A percentile compares a stretch with the other conserved stretches of the same genome.
phyloP scores from a whole-genome alignment of 139 green algal species.

The Trebouxia sp. region DNA sequence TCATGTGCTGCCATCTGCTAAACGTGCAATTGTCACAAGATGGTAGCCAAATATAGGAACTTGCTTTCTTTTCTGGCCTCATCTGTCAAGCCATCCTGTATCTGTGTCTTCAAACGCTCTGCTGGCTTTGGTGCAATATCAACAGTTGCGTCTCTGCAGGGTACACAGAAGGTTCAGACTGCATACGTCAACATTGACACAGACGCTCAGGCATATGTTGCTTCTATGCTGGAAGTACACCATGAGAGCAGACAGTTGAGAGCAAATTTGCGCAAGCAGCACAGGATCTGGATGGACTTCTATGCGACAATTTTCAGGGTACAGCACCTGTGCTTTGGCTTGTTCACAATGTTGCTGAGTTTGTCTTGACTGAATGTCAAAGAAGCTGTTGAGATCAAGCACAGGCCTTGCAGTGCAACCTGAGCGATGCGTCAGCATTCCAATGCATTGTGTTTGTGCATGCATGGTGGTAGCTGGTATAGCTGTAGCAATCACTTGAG shows the following conservation, averaged over 20 bases:
- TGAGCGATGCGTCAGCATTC: no score
- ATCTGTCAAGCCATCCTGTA: neutral
- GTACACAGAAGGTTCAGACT: neutral
- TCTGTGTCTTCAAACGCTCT: neutral
- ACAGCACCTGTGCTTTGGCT: no score
- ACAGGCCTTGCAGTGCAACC: no score
- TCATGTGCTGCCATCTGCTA: no score
- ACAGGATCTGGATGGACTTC: slow-evolving; percentile 19
- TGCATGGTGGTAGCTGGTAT: neutral
- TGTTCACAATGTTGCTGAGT: no score
- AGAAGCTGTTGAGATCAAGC: no score
- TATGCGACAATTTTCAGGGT: slow-evolving; percentile 9
- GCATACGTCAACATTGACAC: neutral
- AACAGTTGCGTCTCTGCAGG: neutral
- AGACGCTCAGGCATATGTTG: neutral
- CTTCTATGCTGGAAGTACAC: slow-evolving; percentile 6
- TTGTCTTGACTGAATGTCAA: no score
- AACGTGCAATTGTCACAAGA: neutral
- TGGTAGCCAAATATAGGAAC: no score
- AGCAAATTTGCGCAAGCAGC: neutral
- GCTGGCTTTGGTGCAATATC: neutral
- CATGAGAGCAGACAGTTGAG: slow-evolving; percentile 8
- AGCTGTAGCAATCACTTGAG: no score
- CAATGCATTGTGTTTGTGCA: neutral
- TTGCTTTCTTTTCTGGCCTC: no score